Evolutionary conservation across 768 basidiomycete species (phyloP).

Genomic region (Lactarius vividus): DNA sequence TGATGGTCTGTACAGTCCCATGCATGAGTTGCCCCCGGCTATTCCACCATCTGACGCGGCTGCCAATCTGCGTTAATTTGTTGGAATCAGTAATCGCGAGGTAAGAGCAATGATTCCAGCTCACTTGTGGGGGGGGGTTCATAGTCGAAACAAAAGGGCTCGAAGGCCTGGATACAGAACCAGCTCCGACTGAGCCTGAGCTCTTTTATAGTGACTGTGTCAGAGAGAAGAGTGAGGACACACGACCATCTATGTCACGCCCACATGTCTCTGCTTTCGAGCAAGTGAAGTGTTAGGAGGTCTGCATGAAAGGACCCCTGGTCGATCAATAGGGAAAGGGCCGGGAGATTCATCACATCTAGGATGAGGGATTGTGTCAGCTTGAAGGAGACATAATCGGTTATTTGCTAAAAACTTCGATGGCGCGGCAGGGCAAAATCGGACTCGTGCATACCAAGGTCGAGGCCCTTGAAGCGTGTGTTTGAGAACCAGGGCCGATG

Average conservation of each 20-base stretch:
- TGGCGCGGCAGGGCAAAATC: slow-evolving; percentile 24
- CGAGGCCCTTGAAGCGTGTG: slow-evolving; percentile 28
- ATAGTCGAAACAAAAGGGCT: slow-evolving; percentile 65
- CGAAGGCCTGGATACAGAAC: slow-evolving; percentile 7
- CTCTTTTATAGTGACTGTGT: slow-evolving; percentile 11
- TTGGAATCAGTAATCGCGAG: slow-evolving; percentile 20
- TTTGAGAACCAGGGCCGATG: slow-evolving; percentile 19
- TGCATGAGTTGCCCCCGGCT: slow-evolving; percentile 52
- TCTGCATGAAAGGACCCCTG: slow-evolving; percentile 19
- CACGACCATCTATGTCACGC: slow-evolving; percentile 14
- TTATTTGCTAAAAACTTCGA: slow-evolving; percentile 22
- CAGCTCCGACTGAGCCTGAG: slow-evolving; percentile 13
- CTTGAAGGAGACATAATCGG: not conserved
- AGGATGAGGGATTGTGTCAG: slow-evolving; percentile 9
- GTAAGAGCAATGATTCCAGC: not conserved
- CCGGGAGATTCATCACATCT: slow-evolving; percentile 22
- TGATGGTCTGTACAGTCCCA: slow-evolving; percentile 56
- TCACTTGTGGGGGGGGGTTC: slow-evolving; percentile 48
- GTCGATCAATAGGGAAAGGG: slow-evolving; percentile 16
- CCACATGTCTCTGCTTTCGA: slow-evolving; percentile 22
- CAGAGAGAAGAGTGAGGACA: slow-evolving; percentile 5
- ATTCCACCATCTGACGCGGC: slow-evolving; percentile 67
- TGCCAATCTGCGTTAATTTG: slow-evolving; percentile 49
- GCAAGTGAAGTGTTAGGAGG: slow-evolving; percentile 1
- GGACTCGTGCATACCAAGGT: slow-evolving; percentile 21